phyloP scores from a whole-genome alignment of 2,329 filamentous ascomycete genomes.

The Colletotrichum magnum region DNA sequence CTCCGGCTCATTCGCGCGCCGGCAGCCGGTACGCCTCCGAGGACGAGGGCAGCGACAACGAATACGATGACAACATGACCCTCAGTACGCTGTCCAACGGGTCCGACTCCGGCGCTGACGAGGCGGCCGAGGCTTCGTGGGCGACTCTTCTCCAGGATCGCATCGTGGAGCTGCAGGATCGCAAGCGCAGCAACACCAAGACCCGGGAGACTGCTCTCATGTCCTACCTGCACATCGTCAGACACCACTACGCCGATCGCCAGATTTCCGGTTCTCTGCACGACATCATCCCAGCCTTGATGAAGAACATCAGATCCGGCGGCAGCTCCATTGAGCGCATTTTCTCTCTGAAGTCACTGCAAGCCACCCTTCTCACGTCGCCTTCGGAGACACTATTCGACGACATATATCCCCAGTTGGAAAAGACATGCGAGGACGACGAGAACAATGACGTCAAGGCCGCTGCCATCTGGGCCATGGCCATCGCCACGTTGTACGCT shows the following conservation, averaged over 20 bases:
- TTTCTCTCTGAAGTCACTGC: slow-evolving; percentile 79
- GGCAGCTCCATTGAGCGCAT: slow-evolving; percentile 78
- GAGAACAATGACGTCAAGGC: slow-evolving; percentile 75
- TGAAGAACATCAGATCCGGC: slow-evolving; percentile 79
- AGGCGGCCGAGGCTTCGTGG: slow-evolving; percentile 70
- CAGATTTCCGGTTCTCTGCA: slow-evolving; percentile 71
- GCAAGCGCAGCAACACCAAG: slow-evolving; percentile 83
- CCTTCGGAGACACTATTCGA: slow-evolving; percentile 78
- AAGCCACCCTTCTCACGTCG: slow-evolving; percentile 77
- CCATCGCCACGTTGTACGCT: slow-evolving; percentile 81
- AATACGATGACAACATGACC: slow-evolving; percentile 63
- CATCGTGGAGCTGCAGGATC: slow-evolving; percentile 78
- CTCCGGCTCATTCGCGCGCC: slow-evolving; percentile 71
- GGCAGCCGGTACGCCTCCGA: slow-evolving; percentile 75
- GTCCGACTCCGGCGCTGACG: slow-evolving; percentile 68
- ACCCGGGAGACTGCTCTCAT: slow-evolving; percentile 76
- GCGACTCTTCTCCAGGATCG: slow-evolving; percentile 73
- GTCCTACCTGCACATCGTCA: slow-evolving; percentile 75
- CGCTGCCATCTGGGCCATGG: slow-evolving; percentile 80
- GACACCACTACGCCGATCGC: slow-evolving; percentile 76
- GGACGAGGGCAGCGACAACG: slow-evolving; percentile 72
- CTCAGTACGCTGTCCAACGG: slow-evolving; percentile 58
- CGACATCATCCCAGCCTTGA: slow-evolving; percentile 75
- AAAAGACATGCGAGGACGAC: slow-evolving; percentile 76
- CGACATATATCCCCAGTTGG: slow-evolving; percentile 69